Evolutionary conservation across 2,329 filamentous ascomycete genomes (phyloP), one percentile per base, ranked within the genome.

Genomic region (Trichoderma sp.): DNA sequence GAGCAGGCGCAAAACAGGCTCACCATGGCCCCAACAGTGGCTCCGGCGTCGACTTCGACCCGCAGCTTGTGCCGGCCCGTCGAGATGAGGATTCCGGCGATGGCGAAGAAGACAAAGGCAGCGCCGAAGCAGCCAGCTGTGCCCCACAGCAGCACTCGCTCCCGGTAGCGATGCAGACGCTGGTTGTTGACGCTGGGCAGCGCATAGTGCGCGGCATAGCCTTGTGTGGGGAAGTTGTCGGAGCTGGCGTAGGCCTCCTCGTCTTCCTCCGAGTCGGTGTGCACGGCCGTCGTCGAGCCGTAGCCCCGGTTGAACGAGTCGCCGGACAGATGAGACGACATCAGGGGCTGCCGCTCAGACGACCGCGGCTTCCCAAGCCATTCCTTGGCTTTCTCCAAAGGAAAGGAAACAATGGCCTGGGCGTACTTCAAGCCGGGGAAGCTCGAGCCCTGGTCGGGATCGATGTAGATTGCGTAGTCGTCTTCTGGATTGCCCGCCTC

Each of bases 1-100:
- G 83, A 79, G 54, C 87, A 85, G 0, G 85, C 86, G 70, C 87
- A 87, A 66, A 87, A 82, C 47, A 93, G 74, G 68, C 88, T 90
- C 34, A 85, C 81, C 39, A 90, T 82, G 17, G 90, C 87, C 10
- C 90, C 90, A 47, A 91, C 80, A 1, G 90, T 82, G 2, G 91
- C 89, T 9, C 88, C 90, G 0, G 85, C 85, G 71, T 93, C 90
- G 3, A 94, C 91, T 74, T 91, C 87, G n/a, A 87, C 81, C 5
- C 84, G 81, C 69, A 89, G 81, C 74, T 85, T 89, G 72, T 87
- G 88, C 54, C 85, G 82, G 9, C 90, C 90, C 1, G 91, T 91
- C 15, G 81, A 78, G 39, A 90, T 85, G 44, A 95, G 83, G 10
- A 90, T 80, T 44, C 81, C 81, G 0, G 90, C 85, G 39, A 94